Conservation (phyloP, 2,329 filamentous ascomycete species). For the Talaromyces marneffei region DNA sequence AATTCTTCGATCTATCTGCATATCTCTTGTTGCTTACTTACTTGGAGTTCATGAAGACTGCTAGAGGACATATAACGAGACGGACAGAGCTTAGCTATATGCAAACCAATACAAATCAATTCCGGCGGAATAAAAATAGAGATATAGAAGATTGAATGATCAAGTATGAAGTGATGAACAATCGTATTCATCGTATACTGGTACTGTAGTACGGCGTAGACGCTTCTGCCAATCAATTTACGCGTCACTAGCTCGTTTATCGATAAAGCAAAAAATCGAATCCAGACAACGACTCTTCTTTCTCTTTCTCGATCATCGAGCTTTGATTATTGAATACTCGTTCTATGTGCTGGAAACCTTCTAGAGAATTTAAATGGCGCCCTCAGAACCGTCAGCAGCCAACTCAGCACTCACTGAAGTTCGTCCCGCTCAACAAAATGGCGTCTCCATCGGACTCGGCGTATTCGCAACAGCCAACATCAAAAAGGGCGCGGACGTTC, state of each 20-base stretch:
- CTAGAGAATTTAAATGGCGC: neutral
- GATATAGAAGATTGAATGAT: too few species aligned
- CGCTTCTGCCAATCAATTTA: neutral
- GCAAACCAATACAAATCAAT: too few species aligned
- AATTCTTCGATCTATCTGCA: too few species aligned
- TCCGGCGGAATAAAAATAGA: too few species aligned
- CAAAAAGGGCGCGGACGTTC: constrained; percentile 44
- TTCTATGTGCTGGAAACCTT: too few species aligned
- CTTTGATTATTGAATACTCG: too few species aligned
- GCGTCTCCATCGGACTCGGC: constrained; percentile 44
- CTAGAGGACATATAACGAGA: too few species aligned
- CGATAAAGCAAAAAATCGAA: neutral
- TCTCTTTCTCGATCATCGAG: neutral
- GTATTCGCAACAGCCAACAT: constrained; percentile 51
- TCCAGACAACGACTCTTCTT: neutral
- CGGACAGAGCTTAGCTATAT: too few species aligned
- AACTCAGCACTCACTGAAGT: neutral
- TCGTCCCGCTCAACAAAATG: neutral
- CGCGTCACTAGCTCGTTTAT: neutral
- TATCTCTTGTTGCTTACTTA: too few species aligned
- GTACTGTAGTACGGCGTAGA: too few species aligned
- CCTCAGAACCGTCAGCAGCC: neutral
- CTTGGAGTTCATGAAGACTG: too few species aligned
- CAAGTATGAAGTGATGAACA: too few species aligned
- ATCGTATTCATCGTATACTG: neutral